Conservation (phyloP, 1,284 basidiomycete genomes). For the Bondarzewia mesenterica region DNA sequence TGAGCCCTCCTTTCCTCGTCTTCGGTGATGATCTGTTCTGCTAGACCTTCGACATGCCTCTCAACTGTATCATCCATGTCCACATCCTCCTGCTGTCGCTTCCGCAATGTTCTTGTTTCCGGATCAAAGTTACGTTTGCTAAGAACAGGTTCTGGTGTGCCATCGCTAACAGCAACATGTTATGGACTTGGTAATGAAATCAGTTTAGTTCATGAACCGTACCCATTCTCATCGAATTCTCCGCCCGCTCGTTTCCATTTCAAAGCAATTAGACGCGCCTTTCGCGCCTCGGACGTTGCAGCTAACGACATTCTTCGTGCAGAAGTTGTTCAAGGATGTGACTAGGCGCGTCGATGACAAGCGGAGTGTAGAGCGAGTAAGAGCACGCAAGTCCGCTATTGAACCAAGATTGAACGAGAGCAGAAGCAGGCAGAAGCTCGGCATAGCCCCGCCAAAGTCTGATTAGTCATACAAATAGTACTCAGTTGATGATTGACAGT, state of each 20-base stretch:
- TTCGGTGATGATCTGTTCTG: slow-evolving; percentile 76
- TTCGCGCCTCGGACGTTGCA: slow-evolving; percentile 79
- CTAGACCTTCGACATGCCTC: slow-evolving; percentile 75
- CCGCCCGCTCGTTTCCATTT: slow-evolving; percentile 71
- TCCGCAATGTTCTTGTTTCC: slow-evolving; percentile 68
- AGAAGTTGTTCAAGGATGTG: neutral
- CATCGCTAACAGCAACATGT: slow-evolving; percentile 7
- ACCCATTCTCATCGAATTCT: slow-evolving; percentile 30
- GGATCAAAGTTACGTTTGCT: slow-evolving; percentile 84
- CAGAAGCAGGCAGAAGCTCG: too few species aligned
- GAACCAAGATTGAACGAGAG: too few species aligned
- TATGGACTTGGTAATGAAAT: slow-evolving; percentile 1
- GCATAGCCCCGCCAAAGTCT: too few species aligned
- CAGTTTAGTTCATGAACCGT: slow-evolving; percentile 17
- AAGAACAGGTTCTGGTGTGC: slow-evolving; percentile 44
- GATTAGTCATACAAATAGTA: too few species aligned
- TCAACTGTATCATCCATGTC: slow-evolving; percentile 83
- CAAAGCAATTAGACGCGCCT: slow-evolving; percentile 77
- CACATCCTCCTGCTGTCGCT: slow-evolving; percentile 43
- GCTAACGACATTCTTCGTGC: slow-evolving; percentile 72
- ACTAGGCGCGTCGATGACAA: too few species aligned
- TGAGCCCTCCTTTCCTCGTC: slow-evolving; percentile 80
- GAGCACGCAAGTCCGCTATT: too few species aligned
- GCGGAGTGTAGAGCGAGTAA: too few species aligned
- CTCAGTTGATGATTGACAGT: too few species aligned